phyloP scores from a whole-genome alignment of 352 stramenopile species.

The Pythium rhizo-oryzae region DNA sequence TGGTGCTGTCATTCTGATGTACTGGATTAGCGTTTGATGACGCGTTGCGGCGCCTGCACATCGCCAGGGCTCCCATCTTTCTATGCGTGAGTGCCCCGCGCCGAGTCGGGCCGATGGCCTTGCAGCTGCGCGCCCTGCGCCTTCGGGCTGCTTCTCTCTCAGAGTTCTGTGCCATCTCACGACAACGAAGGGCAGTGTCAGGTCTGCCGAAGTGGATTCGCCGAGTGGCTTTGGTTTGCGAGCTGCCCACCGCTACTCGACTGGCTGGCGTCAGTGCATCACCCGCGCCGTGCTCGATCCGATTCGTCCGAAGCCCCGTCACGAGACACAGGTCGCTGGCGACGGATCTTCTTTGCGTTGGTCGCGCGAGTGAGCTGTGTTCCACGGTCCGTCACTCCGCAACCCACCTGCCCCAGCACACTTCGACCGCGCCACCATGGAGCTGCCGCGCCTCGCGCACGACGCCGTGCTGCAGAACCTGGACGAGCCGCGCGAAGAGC shows the following conservation, averaged over 20 bases:
- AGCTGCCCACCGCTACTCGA: not conserved
- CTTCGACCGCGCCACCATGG: slow-evolving; percentile 24
- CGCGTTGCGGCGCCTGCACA: slow-evolving; percentile 11
- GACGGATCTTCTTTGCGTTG: slow-evolving; percentile 3
- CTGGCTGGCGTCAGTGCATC: slow-evolving; percentile 19
- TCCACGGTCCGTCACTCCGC: not conserved
- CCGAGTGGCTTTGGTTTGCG: too few species aligned
- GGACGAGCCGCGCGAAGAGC: slow-evolving; percentile 36
- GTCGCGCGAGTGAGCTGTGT: not conserved
- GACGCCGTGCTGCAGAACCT: slow-evolving; percentile 37
- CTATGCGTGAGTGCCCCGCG: slow-evolving; percentile 14
- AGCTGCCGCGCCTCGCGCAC: slow-evolving; percentile 32
- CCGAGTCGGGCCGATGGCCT: not conserved
- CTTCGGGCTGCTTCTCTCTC: not conserved
- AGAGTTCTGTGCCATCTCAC: slow-evolving; percentile 4
- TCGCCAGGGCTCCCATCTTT: slow-evolving; percentile 8
- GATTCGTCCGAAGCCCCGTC: not conserved
- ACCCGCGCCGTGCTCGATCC: too few species aligned
- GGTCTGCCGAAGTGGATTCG: slow-evolving; percentile 19
- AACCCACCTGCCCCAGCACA: not conserved
- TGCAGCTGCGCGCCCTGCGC: slow-evolving; percentile 23
- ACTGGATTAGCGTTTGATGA: slow-evolving; percentile 1
- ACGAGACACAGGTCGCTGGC: not conserved
- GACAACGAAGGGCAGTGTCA: not conserved
- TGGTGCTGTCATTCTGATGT: not conserved